Conservation (phyloP, 768 basidiomycete species). For the Cubamyces sp. region DNA sequence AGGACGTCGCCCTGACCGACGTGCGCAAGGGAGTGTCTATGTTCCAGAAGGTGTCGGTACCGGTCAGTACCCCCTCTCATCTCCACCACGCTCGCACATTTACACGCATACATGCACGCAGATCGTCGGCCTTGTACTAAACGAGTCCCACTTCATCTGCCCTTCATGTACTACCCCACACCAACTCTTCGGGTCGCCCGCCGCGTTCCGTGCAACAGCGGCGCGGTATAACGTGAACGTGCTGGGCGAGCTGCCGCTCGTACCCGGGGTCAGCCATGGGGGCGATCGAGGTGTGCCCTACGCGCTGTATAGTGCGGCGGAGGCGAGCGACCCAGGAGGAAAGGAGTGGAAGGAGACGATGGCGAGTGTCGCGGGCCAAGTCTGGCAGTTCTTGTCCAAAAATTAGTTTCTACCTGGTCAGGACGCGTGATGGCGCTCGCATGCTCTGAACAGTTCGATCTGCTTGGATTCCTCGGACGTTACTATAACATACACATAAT, state of each 20-base stretch:
- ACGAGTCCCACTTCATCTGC: slow-evolving; percentile 85
- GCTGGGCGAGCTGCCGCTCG: slow-evolving; percentile 82
- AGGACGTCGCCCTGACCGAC: slow-evolving; percentile 90
- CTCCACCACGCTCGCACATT: neutral
- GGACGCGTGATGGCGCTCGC: neutral
- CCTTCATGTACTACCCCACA: slow-evolving; percentile 68
- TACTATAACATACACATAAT: too few relatives aligned
- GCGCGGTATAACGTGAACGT: slow-evolving; percentile 59
- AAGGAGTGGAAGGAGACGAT: slow-evolving; percentile 36
- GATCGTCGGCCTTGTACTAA: slow-evolving; percentile 88
- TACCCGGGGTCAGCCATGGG: slow-evolving; percentile 69
- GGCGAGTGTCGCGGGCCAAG: slow-evolving; percentile 33
- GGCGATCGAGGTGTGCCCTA: slow-evolving; percentile 74
- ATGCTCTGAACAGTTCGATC: too few relatives aligned
- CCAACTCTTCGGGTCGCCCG: slow-evolving; percentile 72
- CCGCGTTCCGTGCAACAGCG: slow-evolving; percentile 63
- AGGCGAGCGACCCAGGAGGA: slow-evolving; percentile 8
- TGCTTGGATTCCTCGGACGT: too few relatives aligned
- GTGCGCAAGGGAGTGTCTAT: slow-evolving; percentile 92
- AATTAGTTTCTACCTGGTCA: neutral
- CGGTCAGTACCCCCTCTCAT: slow-evolving; percentile 52
- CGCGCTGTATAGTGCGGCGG: slow-evolving; percentile 28
- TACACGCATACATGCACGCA: slow-evolving; percentile 33
- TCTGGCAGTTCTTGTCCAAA: slow-evolving; percentile 33
- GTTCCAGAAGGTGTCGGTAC: slow-evolving; percentile 87